Conservation (phyloP, 495 filamentous ascomycete genomes). For the Terfezia boudieri region DNA sequence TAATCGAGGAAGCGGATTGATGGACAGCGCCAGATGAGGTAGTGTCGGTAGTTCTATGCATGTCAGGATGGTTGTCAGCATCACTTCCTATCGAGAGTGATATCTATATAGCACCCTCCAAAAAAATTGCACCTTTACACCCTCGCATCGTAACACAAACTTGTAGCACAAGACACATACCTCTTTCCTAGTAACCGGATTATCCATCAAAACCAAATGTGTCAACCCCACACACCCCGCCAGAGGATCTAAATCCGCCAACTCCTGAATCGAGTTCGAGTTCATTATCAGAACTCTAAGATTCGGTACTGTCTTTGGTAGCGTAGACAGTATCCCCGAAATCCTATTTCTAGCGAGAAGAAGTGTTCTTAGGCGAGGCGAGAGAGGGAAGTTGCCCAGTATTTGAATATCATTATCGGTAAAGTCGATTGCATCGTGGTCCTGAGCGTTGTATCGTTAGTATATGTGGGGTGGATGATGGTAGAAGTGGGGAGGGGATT, state of each 20-base stretch:
- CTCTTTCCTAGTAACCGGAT: conserved; percentile 80
- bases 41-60: conserved; percentile 67
- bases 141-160: neutral
- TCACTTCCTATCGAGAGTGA: neutral
- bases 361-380: conserved; percentile 63
- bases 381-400: conserved; percentile 84
- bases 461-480: neutral
- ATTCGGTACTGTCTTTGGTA: conserved; percentile 54
- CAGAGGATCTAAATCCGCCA: conserved; percentile 75
- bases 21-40: conserved; percentile 70
- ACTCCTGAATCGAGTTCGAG: conserved; percentile 48
- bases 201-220: conserved; percentile 62
- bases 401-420: conserved; percentile 91
- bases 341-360: conserved; percentile 79
- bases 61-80: neutral
- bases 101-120: too few species aligned
- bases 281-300: conserved; percentile 58
- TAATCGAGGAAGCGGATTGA: conserved; percentile 82
- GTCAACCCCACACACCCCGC: conserved; percentile 43
- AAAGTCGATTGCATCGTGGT: conserved; percentile 87
- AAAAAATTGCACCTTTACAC: too few species aligned
- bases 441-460: conserved; percentile 19
- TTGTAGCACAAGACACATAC: conserved; percentile 27
- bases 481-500: conserved; percentile 1
- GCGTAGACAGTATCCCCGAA: conserved; percentile 47